These are phyloP conservation scores for Harrya chromipes DNA, from an alignment of 768 basidiomycete species.

Conservation along the genomic window DNA sequence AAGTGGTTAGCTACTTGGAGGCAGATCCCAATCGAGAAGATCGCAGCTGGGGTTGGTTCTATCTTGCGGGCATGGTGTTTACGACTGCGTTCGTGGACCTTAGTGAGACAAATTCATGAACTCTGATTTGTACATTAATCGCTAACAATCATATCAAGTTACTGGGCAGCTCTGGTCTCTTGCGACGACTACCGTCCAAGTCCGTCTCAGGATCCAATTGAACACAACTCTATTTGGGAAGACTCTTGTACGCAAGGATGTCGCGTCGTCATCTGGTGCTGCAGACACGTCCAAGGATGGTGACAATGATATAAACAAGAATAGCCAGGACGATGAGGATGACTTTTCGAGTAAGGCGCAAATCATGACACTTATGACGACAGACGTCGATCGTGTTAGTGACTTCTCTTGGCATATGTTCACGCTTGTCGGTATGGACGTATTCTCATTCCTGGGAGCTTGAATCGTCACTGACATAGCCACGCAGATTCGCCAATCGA, in stretches of 20 bases:
- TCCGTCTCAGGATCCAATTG: conserved; percentile 68
- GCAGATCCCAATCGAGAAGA: conserved; percentile 53
- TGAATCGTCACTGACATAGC: not conserved
- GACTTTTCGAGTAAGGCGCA: conserved; percentile 69
- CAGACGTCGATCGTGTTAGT: conserved; percentile 86
- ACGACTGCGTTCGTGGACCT: conserved; percentile 42
- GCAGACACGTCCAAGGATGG: conserved; percentile 24
- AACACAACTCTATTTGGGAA: conserved; percentile 86
- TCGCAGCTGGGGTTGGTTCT: conserved; percentile 73
- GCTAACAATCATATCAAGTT: conserved; percentile 36
- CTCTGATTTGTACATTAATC: not conserved
- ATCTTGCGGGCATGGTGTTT: conserved; percentile 49
- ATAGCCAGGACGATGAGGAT: conserved; percentile 37
- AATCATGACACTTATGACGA: conserved; percentile 96
- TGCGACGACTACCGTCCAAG: conserved; percentile 66
- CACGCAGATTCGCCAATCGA: conserved; percentile 71
- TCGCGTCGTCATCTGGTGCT: conserved; percentile 58
- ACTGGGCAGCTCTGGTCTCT: conserved; percentile 71
- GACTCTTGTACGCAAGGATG: conserved; percentile 81
- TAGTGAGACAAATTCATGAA: conserved; percentile 31
- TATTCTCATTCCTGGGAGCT: not conserved
- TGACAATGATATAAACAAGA: conserved; percentile 13
- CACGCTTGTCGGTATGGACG: conserved; percentile 59
- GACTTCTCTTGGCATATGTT: conserved; percentile 82
- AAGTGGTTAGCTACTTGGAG: conserved; percentile 71